phyloP scores from a whole-genome alignment of 2,329 filamentous ascomycete genomes.

The Xylariaceae sp. region DNA sequence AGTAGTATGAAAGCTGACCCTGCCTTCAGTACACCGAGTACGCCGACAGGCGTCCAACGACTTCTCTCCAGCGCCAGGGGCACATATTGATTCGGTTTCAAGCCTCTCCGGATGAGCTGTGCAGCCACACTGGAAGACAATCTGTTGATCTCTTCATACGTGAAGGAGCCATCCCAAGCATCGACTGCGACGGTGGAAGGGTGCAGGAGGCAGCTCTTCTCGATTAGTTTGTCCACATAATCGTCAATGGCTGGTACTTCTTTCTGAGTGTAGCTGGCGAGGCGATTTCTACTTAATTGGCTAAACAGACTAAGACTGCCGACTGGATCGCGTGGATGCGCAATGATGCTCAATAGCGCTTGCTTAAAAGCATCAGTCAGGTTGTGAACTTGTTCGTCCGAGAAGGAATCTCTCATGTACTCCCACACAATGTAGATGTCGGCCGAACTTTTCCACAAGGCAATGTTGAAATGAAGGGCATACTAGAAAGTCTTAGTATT shows the following conservation, averaged over 20 bases:
- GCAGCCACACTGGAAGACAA: constrained; percentile 1
- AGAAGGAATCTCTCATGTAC: constrained; percentile 4
- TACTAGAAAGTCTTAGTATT: constrained; percentile 1
- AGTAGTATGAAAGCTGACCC: constrained; percentile 27
- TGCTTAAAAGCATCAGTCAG: constrained; percentile 9
- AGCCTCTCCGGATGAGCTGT: neutral
- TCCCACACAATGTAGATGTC: constrained; percentile 5
- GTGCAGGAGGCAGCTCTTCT: constrained; percentile 4
- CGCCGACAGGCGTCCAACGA: constrained; percentile 15
- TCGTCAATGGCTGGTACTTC: neutral
- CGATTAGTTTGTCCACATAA: constrained; percentile 8
- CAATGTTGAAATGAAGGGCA: constrained; percentile 5
- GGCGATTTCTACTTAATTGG: neutral
- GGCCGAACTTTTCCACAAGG: neutral
- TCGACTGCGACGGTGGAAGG: constrained; percentile 4
- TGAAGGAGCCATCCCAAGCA: constrained; percentile 10
- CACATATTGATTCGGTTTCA: constrained; percentile 13
- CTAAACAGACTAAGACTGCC: constrained; percentile 2
- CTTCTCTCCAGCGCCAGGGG: constrained; percentile 24
- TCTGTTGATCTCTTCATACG: constrained; percentile 4
- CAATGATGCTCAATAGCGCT: constrained; percentile 5
- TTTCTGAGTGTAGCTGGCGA: neutral
- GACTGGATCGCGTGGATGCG: neutral
- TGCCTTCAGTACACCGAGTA: constrained; percentile 24
- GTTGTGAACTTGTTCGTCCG: constrained; percentile 6